Evolutionary conservation across 2,329 filamentous ascomycete species (phyloP), one percentile per base, ranked within the genome.

Genomic region (Fusarium goolgardi): DNA sequence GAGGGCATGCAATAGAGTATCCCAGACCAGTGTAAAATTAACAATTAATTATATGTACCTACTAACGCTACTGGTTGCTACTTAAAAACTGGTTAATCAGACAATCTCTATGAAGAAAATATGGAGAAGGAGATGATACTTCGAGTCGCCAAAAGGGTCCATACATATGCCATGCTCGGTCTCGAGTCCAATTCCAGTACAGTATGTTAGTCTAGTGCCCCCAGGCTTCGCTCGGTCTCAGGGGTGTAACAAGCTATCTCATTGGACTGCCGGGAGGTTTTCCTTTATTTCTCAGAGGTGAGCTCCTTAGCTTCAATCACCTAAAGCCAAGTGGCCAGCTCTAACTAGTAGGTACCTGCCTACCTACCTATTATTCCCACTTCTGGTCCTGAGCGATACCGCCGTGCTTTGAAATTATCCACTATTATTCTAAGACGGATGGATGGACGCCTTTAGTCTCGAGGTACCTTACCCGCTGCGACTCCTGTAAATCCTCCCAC

Each of bases 401-500:
- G 49, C 45, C 50, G 32, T 44, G 29, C 43, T 49, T 44, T 59
- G 45, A 41, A 21, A 44, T 54, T 55, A 66, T 64, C 66, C 66
- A 67, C 66, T 67, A 67, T 63, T 63, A 51, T 50, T 50, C 32
- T n/a, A 20, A 39, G 31, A 50, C 23, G 47, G 47, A 50, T n/a
- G 47, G 32, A 50, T n/a, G 47, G 47, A 50, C 25, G 23, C 47
- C 47, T 39, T 18, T 37, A 37, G 34, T 37, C 34, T 20, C n/a
- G 13, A 54, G 51, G 49, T 40, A 44, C 59, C 34, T 59, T 54
- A 50, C 44, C 56, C 61, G 61, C 66, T 67, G 29, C 66, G 35
- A 68, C 65, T 69, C 65, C 65, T 66, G 65, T 65, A 69, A 70
- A 63, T 52, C 49, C 50, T 45, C 51, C 49, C 46, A 41, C 64